phyloP scores from a whole-genome alignment of 768 basidiomycete species.

The Mycena olivaceomarginata region DNA sequence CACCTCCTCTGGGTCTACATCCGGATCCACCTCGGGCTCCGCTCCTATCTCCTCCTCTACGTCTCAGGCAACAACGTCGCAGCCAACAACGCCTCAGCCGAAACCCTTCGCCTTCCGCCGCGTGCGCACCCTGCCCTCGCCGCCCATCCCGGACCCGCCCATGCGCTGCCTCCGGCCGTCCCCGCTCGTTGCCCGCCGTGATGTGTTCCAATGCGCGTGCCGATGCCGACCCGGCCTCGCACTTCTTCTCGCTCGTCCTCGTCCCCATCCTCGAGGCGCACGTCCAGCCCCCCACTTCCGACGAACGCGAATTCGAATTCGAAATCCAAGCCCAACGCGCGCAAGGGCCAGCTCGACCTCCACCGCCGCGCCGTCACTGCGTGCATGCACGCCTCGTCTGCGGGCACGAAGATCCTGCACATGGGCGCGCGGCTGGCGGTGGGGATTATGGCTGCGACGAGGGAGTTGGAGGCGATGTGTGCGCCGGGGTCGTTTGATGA shows the following conservation, averaged over 20 bases:
- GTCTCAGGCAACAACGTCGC: constrained; percentile 23
- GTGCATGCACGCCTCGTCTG: constrained; percentile 73
- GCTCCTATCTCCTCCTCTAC: constrained; percentile 12
- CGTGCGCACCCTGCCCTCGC: constrained; percentile 42
- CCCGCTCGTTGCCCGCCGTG: neutral
- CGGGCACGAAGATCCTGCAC: constrained; percentile 78
- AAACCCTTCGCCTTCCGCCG: too few species aligned
- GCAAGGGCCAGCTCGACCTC: constrained; percentile 74
- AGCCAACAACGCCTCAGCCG: too few species aligned
- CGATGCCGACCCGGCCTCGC: neutral
- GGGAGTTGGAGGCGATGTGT: constrained; percentile 75
- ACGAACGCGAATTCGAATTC: constrained; percentile 70
- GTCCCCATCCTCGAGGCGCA: constrained; percentile 24
- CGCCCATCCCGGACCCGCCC: constrained; percentile 38
- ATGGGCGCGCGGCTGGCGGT: constrained; percentile 82
- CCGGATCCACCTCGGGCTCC: neutral
- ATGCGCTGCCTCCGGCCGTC: constrained; percentile 46
- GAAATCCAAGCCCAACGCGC: constrained; percentile 14
- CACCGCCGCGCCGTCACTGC: constrained; percentile 77
- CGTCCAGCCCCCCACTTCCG: constrained; percentile 36
- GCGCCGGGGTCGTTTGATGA: constrained; percentile 47
- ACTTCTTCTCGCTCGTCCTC: too few species aligned
- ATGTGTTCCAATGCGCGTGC: neutral
- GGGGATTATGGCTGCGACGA: constrained; percentile 74
- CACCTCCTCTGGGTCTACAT: constrained; percentile 40